A percentile compares a stretch with the other conserved stretches of the same genome.
phyloP scores from a whole-genome alignment of 2,329 filamentous ascomycete species.

The Colletotrichum lupini region DNA sequence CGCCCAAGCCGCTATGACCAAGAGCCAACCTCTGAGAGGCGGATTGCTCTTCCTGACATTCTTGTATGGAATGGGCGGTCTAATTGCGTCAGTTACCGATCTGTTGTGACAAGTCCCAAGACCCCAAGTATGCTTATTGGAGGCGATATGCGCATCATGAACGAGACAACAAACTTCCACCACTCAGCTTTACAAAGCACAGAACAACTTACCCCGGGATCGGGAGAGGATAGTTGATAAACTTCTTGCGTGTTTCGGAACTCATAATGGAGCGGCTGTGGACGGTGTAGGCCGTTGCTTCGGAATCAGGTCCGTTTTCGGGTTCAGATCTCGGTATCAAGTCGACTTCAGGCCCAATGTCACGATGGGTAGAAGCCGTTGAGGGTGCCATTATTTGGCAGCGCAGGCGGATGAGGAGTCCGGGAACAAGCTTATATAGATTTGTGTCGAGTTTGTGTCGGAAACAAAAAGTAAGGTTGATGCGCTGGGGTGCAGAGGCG shows the following conservation, averaged over 20 bases:
- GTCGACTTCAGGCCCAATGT: neutral
- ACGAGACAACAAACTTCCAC: neutral
- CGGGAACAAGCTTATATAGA: conserved; percentile 34
- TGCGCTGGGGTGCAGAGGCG: conserved; percentile 31
- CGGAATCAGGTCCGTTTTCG: neutral
- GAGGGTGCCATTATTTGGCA: conserved; percentile 10
- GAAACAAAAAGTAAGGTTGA: conserved; percentile 25
- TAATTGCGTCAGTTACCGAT: conserved; percentile 35
- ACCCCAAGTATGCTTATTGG: neutral
- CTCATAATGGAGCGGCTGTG: conserved; percentile 26
- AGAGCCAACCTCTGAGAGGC: conserved; percentile 63
- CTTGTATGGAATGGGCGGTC: conserved; percentile 54
- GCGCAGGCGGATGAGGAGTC: neutral
- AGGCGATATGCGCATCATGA: neutral
- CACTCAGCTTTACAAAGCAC: neutral
- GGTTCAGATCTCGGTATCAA: neutral
- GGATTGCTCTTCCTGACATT: conserved; percentile 65
- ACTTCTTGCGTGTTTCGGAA: conserved; percentile 36
- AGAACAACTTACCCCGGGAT: conserved; percentile 44
- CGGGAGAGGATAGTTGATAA: conserved; percentile 51
- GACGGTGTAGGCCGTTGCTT: neutral
- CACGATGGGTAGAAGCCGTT: neutral
- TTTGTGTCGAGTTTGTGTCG: conserved; percentile 14
- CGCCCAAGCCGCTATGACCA: conserved; percentile 66
- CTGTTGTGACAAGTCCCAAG: neutral